Conservation (phyloP, 352 stramenopile genomes). For the Globisporangium alternatum region DNA sequence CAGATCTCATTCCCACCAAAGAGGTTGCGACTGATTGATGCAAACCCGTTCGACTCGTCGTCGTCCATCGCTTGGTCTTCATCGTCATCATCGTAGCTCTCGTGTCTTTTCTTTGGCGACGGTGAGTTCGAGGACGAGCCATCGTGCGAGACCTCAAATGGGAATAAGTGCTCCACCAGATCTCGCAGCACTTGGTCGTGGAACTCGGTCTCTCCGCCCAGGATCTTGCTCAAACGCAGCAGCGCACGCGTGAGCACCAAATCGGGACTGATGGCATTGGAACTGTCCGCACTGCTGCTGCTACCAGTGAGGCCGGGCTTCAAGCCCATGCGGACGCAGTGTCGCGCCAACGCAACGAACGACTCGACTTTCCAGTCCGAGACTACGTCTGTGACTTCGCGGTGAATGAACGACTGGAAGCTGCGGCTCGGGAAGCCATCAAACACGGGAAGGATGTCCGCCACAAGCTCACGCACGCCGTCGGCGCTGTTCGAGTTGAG, state of each 20-base stretch:
- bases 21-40: slow-evolving; percentile 21
- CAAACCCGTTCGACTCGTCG: slow-evolving; percentile 12
- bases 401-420: slow-evolving; percentile 60
- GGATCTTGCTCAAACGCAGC: slow-evolving; percentile 54
- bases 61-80: slow-evolving; percentile 37
- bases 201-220: slow-evolving; percentile 43
- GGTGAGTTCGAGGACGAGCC: slow-evolving; percentile 22
- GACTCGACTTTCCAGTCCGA: slow-evolving; percentile 70
- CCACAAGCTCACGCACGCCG: slow-evolving; percentile 44
- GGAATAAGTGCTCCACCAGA: slow-evolving; percentile 53
- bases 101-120: slow-evolving; percentile 20
- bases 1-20: slow-evolving; percentile 55
- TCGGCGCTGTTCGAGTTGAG: slow-evolving; percentile 27
- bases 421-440: slow-evolving; percentile 57
- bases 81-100: slow-evolving; percentile 25
- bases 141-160: slow-evolving; percentile 35
- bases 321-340: slow-evolving; percentile 56
- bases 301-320: slow-evolving; percentile 6
- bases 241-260: slow-evolving; percentile 49
- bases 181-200: slow-evolving; percentile 57
- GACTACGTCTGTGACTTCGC: slow-evolving; percentile 51
- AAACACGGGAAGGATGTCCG: slow-evolving; percentile 62
- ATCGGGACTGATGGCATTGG: slow-evolving; percentile 26
- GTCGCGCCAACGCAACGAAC: slow-evolving; percentile 56
- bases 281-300: slow-evolving; percentile 5